These are phyloP conservation scores for Fagus sylvatica DNA, from an alignment of 306 rosid species.

Conservation along the genomic window DNA sequence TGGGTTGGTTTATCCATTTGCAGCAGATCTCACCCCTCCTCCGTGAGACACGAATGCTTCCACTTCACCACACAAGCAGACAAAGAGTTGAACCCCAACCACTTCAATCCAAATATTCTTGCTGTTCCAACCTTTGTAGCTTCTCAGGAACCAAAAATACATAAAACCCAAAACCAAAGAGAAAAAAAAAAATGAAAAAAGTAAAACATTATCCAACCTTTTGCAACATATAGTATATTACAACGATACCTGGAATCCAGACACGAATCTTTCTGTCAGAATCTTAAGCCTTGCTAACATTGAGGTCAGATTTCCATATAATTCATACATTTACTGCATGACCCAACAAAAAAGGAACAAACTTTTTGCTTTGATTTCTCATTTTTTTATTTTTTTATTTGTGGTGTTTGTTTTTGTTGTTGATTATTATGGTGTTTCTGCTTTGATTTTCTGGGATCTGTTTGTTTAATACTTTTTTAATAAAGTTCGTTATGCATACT, in stretches of 20 bases:
- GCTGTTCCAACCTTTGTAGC: too few species aligned
- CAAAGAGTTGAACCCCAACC: too few species aligned
- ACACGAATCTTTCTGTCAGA: neutral
- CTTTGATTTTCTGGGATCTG: neutral
- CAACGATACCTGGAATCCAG: neutral
- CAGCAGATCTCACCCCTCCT: too few species aligned
- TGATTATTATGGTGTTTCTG: neutral
- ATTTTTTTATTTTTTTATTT: neutral
- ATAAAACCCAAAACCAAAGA: too few species aligned
- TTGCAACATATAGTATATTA: too few species aligned
- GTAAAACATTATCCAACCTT: too few species aligned
- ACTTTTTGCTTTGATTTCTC: neutral
- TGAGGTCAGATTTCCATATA: constrained; percentile 13
- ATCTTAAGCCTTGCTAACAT: neutral
- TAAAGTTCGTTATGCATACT: neutral
- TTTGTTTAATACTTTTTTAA: neutral
- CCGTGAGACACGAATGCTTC: too few species aligned
- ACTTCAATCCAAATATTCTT: too few species aligned
- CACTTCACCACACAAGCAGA: too few species aligned
- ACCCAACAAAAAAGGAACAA: neutral
- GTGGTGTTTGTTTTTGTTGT: neutral
- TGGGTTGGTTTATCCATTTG: too few species aligned
- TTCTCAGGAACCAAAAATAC: too few species aligned
- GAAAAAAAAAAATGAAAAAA: too few species aligned
- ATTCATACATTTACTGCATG: neutral